Percentiles rank a stretch among this genome's conserved stretches.
Evolutionary conservation across 177 flowering plant species (phyloP).

Genomic region (Tripterygium wilfordii): DNA sequence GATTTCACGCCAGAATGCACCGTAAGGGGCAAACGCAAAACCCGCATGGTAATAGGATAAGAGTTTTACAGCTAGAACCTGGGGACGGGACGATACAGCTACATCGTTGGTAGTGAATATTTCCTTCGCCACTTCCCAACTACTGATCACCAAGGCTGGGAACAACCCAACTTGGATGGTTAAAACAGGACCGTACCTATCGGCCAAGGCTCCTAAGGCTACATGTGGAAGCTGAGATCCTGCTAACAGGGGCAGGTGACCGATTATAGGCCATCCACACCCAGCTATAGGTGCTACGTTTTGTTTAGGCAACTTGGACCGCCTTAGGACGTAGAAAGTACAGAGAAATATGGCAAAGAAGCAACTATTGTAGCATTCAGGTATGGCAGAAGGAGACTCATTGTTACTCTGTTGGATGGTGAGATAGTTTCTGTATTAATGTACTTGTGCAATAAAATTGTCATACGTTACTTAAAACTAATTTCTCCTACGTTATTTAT

Average conservation of each 20-base stretch:
- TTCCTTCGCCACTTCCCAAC: conserved; percentile 35
- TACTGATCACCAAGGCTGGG: conserved; percentile 33
- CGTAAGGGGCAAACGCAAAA: conserved; percentile 12
- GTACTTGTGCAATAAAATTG: no score
- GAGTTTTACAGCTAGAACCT: not conserved
- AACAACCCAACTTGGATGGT: conserved; percentile 31
- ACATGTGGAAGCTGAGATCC: conserved; percentile 24
- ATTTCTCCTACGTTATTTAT: no score
- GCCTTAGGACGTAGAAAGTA: not conserved
- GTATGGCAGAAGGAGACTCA: conserved; percentile 1
- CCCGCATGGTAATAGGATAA: conserved; percentile 11
- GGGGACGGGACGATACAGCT: conserved; percentile 15
- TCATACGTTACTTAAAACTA: no score
- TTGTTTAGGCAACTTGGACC: not conserved
- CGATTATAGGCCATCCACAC: conserved; percentile 35
- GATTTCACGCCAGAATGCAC: conserved; percentile 15
- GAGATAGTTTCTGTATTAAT: no score
- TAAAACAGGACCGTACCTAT: conserved; percentile 44
- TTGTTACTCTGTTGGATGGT: no score
- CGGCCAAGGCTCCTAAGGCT: conserved; percentile 40
- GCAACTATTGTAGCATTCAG: conserved; percentile 3
- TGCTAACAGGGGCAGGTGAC: conserved; percentile 36
- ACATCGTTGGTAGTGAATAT: conserved; percentile 37
- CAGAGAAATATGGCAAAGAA: not conserved
- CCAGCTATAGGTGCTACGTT: conserved; percentile 22